Evolutionary conservation across 768 basidiomycete species (phyloP).

Genomic region (Lentinula sp.): DNA sequence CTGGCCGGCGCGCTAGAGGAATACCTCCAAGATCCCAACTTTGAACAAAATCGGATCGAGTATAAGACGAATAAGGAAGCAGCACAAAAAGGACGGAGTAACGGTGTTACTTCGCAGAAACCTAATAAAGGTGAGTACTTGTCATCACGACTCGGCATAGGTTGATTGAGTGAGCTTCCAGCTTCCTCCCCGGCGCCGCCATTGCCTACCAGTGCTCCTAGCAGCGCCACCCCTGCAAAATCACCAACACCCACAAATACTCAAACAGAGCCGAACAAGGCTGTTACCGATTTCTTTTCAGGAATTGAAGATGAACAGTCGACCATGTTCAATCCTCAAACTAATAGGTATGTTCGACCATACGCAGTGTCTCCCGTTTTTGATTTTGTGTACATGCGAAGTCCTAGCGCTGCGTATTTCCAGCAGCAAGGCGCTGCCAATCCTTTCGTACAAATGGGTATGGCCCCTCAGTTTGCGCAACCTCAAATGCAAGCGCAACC

Average conservation of each 20-base stretch:
- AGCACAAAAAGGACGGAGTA: constrained; percentile 35
- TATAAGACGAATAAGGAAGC: constrained; percentile 79
- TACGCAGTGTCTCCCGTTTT: background rate
- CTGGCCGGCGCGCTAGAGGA: constrained; percentile 92
- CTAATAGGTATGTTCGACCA: constrained; percentile 39
- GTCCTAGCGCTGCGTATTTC: constrained; percentile 43
- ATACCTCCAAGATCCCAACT: constrained; percentile 93
- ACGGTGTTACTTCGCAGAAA: constrained; percentile 9
- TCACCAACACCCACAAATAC: constrained; percentile 16
- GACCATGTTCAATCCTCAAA: constrained; percentile 62
- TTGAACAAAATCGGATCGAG: constrained; percentile 91
- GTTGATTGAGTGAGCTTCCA: background rate
- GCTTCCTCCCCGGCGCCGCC: constrained; percentile 13
- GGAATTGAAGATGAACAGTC: constrained; percentile 81
- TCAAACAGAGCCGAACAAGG: constrained; percentile 35
- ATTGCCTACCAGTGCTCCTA: constrained; percentile 8
- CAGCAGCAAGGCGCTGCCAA: constrained; percentile 61
- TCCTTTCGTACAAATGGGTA: constrained; percentile 67
- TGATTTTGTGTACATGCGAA: constrained; percentile 15
- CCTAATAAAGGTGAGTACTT: background rate
- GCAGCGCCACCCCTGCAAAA: constrained; percentile 13
- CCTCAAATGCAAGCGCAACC: constrained; percentile 44
- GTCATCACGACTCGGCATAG: background rate
- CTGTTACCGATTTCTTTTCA: constrained; percentile 78
- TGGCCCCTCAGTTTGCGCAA: constrained; percentile 35